Base-by-base conservation (phyloP, 192 early-diverging fungal genomes). In the Podila epigama region DNA sequence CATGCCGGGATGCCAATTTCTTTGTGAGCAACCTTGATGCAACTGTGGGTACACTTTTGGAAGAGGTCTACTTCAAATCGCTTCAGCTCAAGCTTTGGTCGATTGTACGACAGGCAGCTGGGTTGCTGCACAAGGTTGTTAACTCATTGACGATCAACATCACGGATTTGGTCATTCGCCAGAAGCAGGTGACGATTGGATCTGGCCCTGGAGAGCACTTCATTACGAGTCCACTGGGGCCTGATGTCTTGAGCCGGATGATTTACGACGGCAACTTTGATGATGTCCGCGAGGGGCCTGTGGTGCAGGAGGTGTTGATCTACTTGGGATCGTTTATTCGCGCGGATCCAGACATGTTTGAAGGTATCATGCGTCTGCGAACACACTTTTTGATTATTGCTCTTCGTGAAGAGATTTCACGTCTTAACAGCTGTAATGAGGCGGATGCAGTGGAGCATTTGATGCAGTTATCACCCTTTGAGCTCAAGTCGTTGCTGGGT, bases 301-400 rank as follows among this genome's bases (percentile, higher is more conserved):
- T 96, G 0, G 92, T 94, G 1, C 92, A 94, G 58, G 94, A 96
- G 83, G 83, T 96, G 25, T 81, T 96, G 22, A 93, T 90, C 16
- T 93, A 91, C 56, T 80, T 94, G 11, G 93, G 92, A 5, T 89
- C 86, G 5, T 83, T 96, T 37, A 89, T 94, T 29, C 86, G 90
- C 4, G 84, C 87, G 18, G 79, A 82, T 10, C 89, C 91, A 0
- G 61, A 59, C 4, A 81, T 93, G 70, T 96, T 96, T 82, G 88
- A 92, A 28, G 94, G 94, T 57, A 94, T 96, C 63, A 85, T 94
- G 79, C 80, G 91, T 35, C 82, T 96, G 18, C 89, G 94, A 27
- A 93, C 90, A 0, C 92, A 94, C 70, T 91, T 89, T 62, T 85
- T 96, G 51, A 89, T 96, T 34, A 91, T 94, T 83, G 94, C 94